Evolutionary conservation across 2,329 filamentous ascomycete species (phyloP).

Genomic region (Dactylella cylindrospora): DNA sequence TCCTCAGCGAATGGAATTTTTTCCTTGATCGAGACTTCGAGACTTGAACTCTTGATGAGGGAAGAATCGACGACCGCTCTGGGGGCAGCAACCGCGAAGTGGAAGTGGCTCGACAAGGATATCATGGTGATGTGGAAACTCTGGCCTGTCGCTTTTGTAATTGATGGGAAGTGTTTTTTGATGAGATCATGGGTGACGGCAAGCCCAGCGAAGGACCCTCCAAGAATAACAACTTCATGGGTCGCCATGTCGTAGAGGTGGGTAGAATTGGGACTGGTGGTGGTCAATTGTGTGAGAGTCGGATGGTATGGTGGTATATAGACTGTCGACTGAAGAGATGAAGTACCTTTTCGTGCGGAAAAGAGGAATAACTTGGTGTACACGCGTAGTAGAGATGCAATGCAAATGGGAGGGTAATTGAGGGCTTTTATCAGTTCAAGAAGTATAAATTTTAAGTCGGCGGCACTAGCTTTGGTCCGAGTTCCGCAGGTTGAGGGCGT

Average conservation of each 20-base stretch:
- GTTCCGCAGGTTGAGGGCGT: no score
- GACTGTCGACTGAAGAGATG: not conserved
- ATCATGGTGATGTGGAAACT: slow-evolving; percentile 40
- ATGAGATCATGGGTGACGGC: slow-evolving; percentile 20
- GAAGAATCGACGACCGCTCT: slow-evolving; percentile 37
- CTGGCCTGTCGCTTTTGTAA: slow-evolving; percentile 20
- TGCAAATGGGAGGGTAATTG: no score
- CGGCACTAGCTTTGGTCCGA: no score
- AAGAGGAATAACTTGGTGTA: not conserved
- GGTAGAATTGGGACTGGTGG: no score
- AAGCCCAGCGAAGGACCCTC: slow-evolving; percentile 23
- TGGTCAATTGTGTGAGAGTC: not conserved
- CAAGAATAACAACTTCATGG: slow-evolving; percentile 37
- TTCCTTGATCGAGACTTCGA: slow-evolving; percentile 25
- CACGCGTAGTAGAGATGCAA: no score
- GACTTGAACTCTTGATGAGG: slow-evolving; percentile 4
- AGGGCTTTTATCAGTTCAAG: no score
- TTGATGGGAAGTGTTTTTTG: slow-evolving; percentile 29
- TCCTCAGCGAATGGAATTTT: slow-evolving; percentile 19
- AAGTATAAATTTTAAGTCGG: no score
- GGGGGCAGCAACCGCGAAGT: slow-evolving; percentile 30
- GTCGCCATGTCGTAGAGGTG: slow-evolving; percentile 8
- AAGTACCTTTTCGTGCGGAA: not conserved
- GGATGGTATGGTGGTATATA: not conserved
- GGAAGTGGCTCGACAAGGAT: slow-evolving; percentile 32